Base-by-base conservation (phyloP, 2,329 filamentous ascomycete genomes). In the Arthrobotrys conoides region DNA sequence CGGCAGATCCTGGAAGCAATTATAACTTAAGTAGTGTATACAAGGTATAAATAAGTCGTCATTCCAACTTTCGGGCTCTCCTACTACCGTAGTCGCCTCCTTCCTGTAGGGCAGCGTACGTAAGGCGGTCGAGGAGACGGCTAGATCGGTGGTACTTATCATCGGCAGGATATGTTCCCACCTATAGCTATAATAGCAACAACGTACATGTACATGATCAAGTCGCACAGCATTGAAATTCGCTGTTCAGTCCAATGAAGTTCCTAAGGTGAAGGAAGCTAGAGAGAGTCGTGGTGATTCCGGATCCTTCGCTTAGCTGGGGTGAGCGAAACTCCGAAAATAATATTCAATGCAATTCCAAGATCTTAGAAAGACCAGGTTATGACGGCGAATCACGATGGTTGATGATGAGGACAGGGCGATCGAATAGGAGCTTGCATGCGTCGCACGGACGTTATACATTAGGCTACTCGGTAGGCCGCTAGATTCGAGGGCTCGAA, bases 251-350 rank as follows among this genome's bases (percentile, higher is more conserved):
- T 30, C 27, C 27, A 27, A 38, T 9, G 36, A 14, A 10, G 4
- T 38, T 38, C 9, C 10, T 38, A 2, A 38, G 53, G 55, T 44
- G 33, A 20, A 66, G 49, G 44, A 72, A 67, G 70, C 41, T 46
- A 46, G 16, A 5, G 12, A 41, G 2, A 9, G 51, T 51, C 67
- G 51, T 73, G 38, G 38, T 61, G 6, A 33, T 73, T 67, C 57
- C 61, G 30, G 70, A 73, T 73, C 70, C 70, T 73, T 73, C 70
- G 61, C 44, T 66, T 72, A 66, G n/a, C n/a, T 33, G 48, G 10
- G 24, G 44, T n/a, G 44, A 18, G 16, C 44, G 44, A 5, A n/a
- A 46, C 10, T 20, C 8, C n/a, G 44, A 18, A 20, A 20, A 4
- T 9, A 46, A 20, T 44, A 20, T 18, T n/a, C 16, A 46, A 46